Evolutionary conservation across 2,329 filamentous ascomycete genomes (phyloP).

Genomic region (Elsinoe fawcettii): DNA sequence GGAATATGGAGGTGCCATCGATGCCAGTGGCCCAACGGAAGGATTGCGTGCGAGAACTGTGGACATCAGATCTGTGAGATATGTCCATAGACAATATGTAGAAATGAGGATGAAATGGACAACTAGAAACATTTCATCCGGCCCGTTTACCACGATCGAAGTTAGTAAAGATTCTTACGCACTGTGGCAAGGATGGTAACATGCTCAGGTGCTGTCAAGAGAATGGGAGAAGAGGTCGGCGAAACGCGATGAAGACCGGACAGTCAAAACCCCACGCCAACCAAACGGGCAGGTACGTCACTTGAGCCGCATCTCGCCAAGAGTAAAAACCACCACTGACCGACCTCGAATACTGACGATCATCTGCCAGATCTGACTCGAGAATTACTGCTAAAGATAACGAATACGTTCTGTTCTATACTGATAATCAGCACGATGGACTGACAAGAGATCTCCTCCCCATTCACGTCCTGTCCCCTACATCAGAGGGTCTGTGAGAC

Average conservation of each 20-base stretch:
- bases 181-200: too few relatives aligned
- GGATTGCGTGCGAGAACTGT: not conserved
- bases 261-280: not conserved
- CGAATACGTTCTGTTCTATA: not conserved
- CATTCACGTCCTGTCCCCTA: too few relatives aligned
- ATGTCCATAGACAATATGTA: not conserved
- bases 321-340: conserved; percentile 7
- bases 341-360: not conserved
- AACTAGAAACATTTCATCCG: too few relatives aligned
- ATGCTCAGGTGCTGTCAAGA: too few relatives aligned
- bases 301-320: conserved; percentile 11
- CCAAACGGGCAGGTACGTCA: conserved; percentile 10
- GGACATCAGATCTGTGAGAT: not conserved
- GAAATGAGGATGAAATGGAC: too few relatives aligned
- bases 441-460: not conserved
- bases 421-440: not conserved
- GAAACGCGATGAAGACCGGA: too few relatives aligned
- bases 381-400: not conserved
- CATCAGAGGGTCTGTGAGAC: not conserved
- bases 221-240: too few relatives aligned
- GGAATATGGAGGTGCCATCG: not conserved
- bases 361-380: conserved; percentile 11
- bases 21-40: not conserved
- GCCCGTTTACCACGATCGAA: too few relatives aligned
- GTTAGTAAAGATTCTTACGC: too few relatives aligned